phyloP scores from a whole-genome alignment of 495 filamentous ascomycete species.

The Xanthoparmelia taractica region DNA sequence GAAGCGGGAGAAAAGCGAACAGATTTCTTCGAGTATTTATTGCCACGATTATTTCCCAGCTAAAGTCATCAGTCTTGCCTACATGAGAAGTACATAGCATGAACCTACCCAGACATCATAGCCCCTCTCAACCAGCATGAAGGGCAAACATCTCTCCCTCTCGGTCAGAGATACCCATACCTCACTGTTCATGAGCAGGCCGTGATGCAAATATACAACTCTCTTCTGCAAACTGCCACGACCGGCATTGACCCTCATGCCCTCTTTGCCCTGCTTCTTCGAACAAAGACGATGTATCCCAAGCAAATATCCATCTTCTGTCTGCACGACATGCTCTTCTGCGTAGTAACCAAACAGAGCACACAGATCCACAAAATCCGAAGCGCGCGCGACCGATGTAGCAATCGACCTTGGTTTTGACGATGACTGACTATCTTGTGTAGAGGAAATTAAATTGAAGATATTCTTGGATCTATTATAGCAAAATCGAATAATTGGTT shows the following conservation, averaged over 20 bases:
- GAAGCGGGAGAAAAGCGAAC: constrained; percentile 63
- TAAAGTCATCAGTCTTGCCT: constrained; percentile 27
- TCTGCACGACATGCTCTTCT: constrained; percentile 94
- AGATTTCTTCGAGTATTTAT: constrained; percentile 97
- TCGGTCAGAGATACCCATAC: constrained; percentile 95
- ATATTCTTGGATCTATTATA: constrained; percentile 72
- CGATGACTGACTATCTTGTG: constrained; percentile 56
- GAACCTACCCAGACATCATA: constrained; percentile 88
- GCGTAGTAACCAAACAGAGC: constrained; percentile 80
- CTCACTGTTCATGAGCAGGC: constrained; percentile 96
- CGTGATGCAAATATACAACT: constrained; percentile 93
- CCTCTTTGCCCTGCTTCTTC: constrained; percentile 65
- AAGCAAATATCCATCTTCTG: constrained; percentile 85
- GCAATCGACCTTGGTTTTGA: constrained; percentile 39
- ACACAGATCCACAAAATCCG: constrained; percentile 89
- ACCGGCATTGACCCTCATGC: constrained; percentile 62
- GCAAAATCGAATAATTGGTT: constrained; percentile 70
- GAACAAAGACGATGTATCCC: constrained; percentile 83
- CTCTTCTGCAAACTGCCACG: constrained; percentile 65
- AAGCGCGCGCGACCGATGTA: constrained; percentile 54
- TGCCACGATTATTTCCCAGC: constrained; percentile 94
- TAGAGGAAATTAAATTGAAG: constrained; percentile 71
- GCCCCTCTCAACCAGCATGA: constrained; percentile 80
- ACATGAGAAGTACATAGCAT: not conserved
- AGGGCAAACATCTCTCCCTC: constrained; percentile 74